Evolutionary conservation across 129 eudicot species (phyloP), one percentile per base, ranked within the genome.

Genomic region (Logfia minima): DNA sequence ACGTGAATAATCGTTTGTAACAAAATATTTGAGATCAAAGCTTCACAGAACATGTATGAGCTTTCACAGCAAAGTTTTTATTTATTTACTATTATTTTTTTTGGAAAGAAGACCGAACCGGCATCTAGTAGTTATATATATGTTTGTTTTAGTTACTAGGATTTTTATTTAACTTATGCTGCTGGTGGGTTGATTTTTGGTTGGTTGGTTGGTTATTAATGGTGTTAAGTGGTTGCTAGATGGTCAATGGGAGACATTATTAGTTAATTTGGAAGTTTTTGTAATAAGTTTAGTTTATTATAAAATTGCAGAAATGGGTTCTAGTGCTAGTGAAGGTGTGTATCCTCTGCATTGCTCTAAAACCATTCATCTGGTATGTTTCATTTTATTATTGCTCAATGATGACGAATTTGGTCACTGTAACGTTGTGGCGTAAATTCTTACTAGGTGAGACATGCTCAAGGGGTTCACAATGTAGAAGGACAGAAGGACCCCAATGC

Each of bases 401-500:
- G 75, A 34, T 32, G 19, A 53, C 65, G 45, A 26, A 52, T 28
- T 43, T 52, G 71, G 68, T 53, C n/a, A 53, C 35, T n/a, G 5
- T 70, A 48, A 65, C 16, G 21, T 51, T 35, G 34, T 64, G 64
- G 69, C 53, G 66, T 66, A 61, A 21, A 63, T 9, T 61, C 28
- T 76, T 37, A 67, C 56, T 68, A 94, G 99, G 99, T 94, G 85
- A 87, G 99, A 80, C 99, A 94, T 85, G 99, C 99, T 67, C 97
- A 94, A 77, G 99, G 99, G 68, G 26, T 94, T 82, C 97, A 94
- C 81, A 94, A 94, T 87, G 98, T 94, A 35, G 93, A 78, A 61
- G 99, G 99, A 80, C 97, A 87, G 70, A 86, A 89, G 77, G 84
- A 91, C 84, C 90, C 87, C 56, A 73, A 71, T 64, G 90, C 90